A percentile compares a stretch with the other conserved stretches of the same genome.
Evolutionary conservation across 495 filamentous ascomycete genomes (phyloP).

Genomic region (Tuber melanosporum): DNA sequence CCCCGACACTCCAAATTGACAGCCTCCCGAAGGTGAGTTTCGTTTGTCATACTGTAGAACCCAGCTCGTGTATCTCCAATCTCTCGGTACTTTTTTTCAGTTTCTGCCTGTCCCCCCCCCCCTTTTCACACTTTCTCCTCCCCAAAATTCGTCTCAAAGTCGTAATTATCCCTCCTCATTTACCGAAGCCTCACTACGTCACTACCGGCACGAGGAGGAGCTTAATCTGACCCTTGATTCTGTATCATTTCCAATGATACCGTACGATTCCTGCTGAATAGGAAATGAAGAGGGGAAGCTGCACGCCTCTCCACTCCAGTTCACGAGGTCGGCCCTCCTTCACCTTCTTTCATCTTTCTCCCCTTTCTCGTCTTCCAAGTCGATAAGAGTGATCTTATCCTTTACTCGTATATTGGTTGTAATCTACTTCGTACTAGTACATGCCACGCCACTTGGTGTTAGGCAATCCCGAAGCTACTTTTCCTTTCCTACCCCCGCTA

Average conservation of each 20-base stretch:
- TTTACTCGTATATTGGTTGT: background rate
- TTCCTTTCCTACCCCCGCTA: background rate
- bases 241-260: background rate
- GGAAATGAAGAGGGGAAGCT: constrained; percentile 1
- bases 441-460: background rate
- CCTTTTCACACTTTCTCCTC: background rate
- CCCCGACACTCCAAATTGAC: background rate
- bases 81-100: background rate
- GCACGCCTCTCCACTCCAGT: background rate
- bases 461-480: background rate
- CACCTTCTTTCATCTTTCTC: background rate
- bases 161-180: background rate
- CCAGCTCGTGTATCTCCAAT: background rate
- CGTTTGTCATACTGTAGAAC: background rate
- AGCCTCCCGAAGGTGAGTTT: background rate
- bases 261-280: background rate
- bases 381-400: background rate
- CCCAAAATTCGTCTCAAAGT: background rate
- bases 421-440: background rate
- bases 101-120: background rate
- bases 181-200: constrained; percentile 3
- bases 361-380: background rate
- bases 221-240: background rate
- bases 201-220: background rate
- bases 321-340: background rate